Base-by-base conservation (phyloP, 2,329 filamentous ascomycete species). In the Beauveria asiatica region DNA sequence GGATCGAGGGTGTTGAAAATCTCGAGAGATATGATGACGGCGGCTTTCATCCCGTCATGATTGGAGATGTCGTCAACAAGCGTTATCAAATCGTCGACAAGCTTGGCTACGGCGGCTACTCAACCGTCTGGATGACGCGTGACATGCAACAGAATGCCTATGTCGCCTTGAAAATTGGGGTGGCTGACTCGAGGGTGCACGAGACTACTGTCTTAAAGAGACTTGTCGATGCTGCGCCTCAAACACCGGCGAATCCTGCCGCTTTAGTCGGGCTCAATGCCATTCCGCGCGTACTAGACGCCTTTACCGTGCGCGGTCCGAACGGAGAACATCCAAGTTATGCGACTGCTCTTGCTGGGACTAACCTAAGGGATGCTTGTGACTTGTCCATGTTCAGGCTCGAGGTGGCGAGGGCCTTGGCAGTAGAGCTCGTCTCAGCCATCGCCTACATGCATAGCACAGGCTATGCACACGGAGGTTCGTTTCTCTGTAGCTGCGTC, bases 81-180 rank as follows among this genome's bases (percentile, higher is more conserved):
- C 69, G 70, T 13, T 77, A 76, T 62, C 66, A 67, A 41, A 62
- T 76, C 21, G 62, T 73, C 39, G 69, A 73, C 33, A 77, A 76
- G 63, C 62, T 76, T 54, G 74, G 74, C 48, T 73, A 67, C 63
- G 73, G 75, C 23, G 68, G 69, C 1, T 74, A 67, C 63, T 73
- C 72, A 3, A 77, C 74, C 1, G 70, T 76, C 53, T 77, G 73
- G 75, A 71, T 78, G 25, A 73, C 71, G 17, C 66, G 67, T 39
- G 74, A 77, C 64, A n/a, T 10, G 21, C 42, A 61, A 46, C 46
- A 55, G 2, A 37, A 61, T 16, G 45, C 52, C 5, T 62, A 63
- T 45, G 62, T 64, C 19, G 64, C 64, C 19, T 19, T 65, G 37
- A 65, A 51, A 37, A 37, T 51, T 17, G 49, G 27, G 9, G 30